Base-by-base conservation (phyloP, 495 filamentous ascomycete genomes). In the Thermothielavioides terrestris region DNA sequence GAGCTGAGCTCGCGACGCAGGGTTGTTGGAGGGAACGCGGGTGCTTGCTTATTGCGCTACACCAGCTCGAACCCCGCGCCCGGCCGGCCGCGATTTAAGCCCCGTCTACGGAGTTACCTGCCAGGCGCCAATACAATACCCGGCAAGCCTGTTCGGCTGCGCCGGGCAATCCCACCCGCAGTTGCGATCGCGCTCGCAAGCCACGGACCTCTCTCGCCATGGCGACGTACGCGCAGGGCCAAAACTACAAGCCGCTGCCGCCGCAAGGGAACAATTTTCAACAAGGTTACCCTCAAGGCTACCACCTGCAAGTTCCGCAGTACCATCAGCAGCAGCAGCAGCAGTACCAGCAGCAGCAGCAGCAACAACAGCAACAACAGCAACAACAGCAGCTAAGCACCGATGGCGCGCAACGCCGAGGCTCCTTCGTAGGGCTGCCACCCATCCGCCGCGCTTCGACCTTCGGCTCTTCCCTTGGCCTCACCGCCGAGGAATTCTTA, bases 381-480 rank as follows among this genome's bases (percentile, higher is more conserved):
- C 49, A 56, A 6, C 50, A 49, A 28, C 52, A 52, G 25, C 55
- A 51, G 14, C 17, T 42, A 17, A 46, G 46, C 17, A 17, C 50
- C 21, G 54, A 62, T 47, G 55, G 38, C 26, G 44, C 61, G 31
- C 53, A 60, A 1, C 58, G 67, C 23, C 54, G 56, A n/a, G 55
- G 67, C 6, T 71, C 70, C 2, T 72, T 70, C 34, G 62, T 67
- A 31, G 71, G 70, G 10, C 57, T 78, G 32, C 76, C 76, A 12
- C 74, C 75, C 11, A 75, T 79, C 50, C 70, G 75, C 37, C 69
- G 75, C 12, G 68, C 67, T 12, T 79, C 76, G 15, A 74, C 74
- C 10, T 73, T 77, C 54, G 66, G 67, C 42, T 47, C 75, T 7
- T 56, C 66, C 43, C 54, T 71, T 32, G 49, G 53, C 21, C 42